Base-by-base conservation (phyloP, 805 yeast genomes). In the Hagleromyces aurorensis region DNA sequence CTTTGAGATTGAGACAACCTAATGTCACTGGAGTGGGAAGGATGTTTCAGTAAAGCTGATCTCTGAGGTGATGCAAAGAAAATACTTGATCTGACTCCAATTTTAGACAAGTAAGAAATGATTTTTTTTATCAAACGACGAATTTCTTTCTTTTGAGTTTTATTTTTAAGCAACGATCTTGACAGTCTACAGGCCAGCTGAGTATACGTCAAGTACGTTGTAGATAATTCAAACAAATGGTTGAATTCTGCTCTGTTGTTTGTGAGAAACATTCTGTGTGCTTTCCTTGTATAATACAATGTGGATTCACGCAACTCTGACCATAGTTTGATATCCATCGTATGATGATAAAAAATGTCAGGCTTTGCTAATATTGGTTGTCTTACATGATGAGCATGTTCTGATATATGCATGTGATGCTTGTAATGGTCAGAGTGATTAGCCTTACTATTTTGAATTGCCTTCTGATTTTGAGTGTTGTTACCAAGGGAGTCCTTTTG, bases 11-110 rank as follows among this genome's bases (percentile, higher is more conserved):
- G 34, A 9, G 41, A 37, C 7, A 33, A 30, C 10, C 37, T 26
- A n/a, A n/a, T n/a, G n/a, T n/a, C n/a, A n/a, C n/a, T n/a, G n/a
- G n/a, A n/a, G n/a, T n/a, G n/a, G n/a, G n/a, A n/a, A 14, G 41
- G 41, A n/a, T 37, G 33, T 13, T 14, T 25, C 16, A 28, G 31
- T n/a, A 23, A 12, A 8, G 24, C 19, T 19, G 7, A 19, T 9
- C 35, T 29, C 12, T 30, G 37, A 4, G 34, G 28, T 10, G 50
- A 43, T 27, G 63, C 61, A 30, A 79, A 59, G 48, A 72, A 79
- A n/a, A 80, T 49, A 27, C 69, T 63, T 6, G 83, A 80, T 46
- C 75, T 75, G 33, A 78, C 70, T 34, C 75, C 73, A 33, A 81
- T 65, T 35, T 74, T 79, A 3, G 83, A 69, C 34, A 75, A 65